Conservation (phyloP, 2,329 filamentous ascomycete species). For the Phyllosticta citriasiana region DNA sequence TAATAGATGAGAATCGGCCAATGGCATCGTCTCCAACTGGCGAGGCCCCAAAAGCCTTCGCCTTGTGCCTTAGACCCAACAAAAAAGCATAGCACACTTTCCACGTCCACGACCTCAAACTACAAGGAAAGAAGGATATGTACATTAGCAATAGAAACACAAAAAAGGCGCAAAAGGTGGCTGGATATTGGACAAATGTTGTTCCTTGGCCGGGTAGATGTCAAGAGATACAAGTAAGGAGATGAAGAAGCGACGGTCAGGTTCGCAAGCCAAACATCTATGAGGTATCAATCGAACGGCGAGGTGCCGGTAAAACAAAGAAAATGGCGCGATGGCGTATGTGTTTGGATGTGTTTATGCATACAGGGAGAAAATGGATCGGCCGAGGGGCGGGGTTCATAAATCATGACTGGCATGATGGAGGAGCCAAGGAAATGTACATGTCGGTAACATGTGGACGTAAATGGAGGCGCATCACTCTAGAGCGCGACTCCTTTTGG, state of each 20-base stretch:
- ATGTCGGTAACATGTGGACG: not conserved
- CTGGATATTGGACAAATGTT: not conserved
- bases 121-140: not conserved
- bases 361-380: not conserved
- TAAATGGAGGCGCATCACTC: constrained; percentile 3
- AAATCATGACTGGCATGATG: not conserved
- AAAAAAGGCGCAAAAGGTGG: not conserved
- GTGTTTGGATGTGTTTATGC: not conserved
- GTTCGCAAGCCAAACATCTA: not conserved
- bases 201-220: not conserved
- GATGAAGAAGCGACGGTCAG: not conserved
- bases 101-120: too few species aligned
- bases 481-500: constrained; percentile 12
- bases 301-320: not conserved
- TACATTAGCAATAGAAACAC: not conserved
- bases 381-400: not conserved
- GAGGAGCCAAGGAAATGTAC: not conserved
- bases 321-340: not conserved
- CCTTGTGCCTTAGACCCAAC: too few species aligned
- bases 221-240: not conserved
- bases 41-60: too few species aligned
- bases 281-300: not conserved
- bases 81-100: too few species aligned
- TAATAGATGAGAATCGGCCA: too few species aligned
- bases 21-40: too few species aligned